Evolutionary conservation across 1,284 basidiomycete species (phyloP), one percentile per base, ranked within the genome.

Genomic region (Phylloboletellus chloephorus): DNA sequence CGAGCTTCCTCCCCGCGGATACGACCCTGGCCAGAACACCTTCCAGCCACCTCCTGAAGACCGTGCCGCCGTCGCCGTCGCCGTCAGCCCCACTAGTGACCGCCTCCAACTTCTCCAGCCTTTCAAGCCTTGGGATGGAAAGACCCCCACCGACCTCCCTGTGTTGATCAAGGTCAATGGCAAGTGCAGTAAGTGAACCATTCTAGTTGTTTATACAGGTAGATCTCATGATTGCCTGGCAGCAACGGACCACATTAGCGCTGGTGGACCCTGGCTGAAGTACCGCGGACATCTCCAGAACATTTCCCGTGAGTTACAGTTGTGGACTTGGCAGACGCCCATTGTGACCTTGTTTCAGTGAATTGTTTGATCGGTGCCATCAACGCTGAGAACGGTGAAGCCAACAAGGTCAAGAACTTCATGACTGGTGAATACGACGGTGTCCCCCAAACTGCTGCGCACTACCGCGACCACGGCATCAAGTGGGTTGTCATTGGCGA

Each of bases 261-360:
- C 92, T 65, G 95, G 93, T 74, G 95, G 95, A 46, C 95, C 95
- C 32, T 98, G 95, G 95, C 79, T 98, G 71, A 97, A 97, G 73
- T 98, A 94, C 79, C 90, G 95, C 75, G 95, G 95, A 53, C 95
- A 98, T 70, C 82, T 98, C 59, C 80, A 96, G 68, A 98, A 98
- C 79, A 98, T 98, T 66, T 96, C 92, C 25, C 89, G 82, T 83
- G 51, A 47, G 76, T 71, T n/a, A 39, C 37, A 20, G 5, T 0
- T 1, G 5, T 24, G 20, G 12, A 28, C 3, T 11, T 23, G 3
- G 3, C 7, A 2, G n/a, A 2, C 15, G 12, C 20, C 0, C 10
- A 3, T 38, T 49, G 33, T 50, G 33, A 45, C n/a, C 37, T 32
- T 24, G 7, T 33, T 15, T 5, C 59, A 85, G 82, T 96, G 69